A percentile compares a stretch with the other conserved stretches of the same genome.
Conservation (phyloP, 257 asterid genomes). For the Solanum pinnatisectum region DNA sequence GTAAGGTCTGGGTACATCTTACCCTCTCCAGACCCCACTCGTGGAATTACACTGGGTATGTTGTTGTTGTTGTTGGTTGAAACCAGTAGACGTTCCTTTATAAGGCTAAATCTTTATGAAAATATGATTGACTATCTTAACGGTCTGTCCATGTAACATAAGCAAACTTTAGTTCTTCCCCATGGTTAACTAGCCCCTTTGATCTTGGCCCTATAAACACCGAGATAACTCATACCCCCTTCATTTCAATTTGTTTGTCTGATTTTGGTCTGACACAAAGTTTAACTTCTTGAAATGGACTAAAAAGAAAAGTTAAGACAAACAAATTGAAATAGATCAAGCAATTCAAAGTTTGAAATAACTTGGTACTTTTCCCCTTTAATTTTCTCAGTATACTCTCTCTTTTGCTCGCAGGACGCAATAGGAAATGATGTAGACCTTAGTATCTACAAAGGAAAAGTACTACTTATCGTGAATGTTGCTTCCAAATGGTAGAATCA, state of each 20-base stretch:
- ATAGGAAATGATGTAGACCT: conserved; percentile 35
- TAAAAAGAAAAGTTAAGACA: neutral
- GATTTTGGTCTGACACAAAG: no score
- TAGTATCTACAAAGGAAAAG: conserved; percentile 51
- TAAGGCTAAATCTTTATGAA: neutral
- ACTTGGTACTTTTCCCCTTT: neutral
- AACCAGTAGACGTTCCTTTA: neutral
- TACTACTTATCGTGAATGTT: conserved; percentile 55
- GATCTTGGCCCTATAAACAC: neutral
- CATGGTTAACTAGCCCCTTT: neutral
- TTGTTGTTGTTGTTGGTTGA: neutral
- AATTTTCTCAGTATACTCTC: neutral
- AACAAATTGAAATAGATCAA: neutral
- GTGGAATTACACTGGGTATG: neutral
- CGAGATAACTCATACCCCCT: neutral
- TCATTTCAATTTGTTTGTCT: no score
- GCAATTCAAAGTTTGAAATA: neutral
- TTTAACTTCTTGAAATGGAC: neutral
- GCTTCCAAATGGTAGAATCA: conserved; percentile 61
- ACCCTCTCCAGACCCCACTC: neutral
- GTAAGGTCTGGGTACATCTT: neutral
- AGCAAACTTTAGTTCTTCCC: neutral
- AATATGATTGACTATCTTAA: neutral
- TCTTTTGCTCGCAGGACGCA: conserved; percentile 34
- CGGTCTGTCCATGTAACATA: neutral